Percentiles rank a stretch among this genome's conserved stretches.
phyloP scores from a whole-genome alignment of 106 monocot species.

The Acorus gramineus region DNA sequence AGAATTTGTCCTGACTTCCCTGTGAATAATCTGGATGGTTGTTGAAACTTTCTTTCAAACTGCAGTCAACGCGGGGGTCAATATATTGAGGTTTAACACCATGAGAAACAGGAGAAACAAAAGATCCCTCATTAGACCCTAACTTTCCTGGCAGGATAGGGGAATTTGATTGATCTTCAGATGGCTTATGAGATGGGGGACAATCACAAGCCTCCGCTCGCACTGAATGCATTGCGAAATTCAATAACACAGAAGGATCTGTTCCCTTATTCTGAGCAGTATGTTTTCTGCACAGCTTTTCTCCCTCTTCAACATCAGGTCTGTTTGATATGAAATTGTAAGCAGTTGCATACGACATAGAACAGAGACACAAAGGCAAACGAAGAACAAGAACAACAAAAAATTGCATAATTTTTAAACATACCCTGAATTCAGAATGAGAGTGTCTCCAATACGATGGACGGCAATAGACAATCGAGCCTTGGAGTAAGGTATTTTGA shows the following conservation, averaged over 20 bases:
- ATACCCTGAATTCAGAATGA: slow-evolving; percentile 94
- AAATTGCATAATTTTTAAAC: neutral
- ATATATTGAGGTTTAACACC: slow-evolving; percentile 28
- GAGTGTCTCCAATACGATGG: slow-evolving; percentile 88
- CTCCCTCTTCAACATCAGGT: slow-evolving; percentile 85
- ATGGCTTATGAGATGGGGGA: slow-evolving; percentile 59
- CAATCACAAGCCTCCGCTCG: slow-evolving; percentile 99
- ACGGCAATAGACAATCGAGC: slow-evolving; percentile 82
- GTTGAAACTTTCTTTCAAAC: slow-evolving; percentile 8
- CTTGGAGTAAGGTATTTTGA: slow-evolving; percentile 97
- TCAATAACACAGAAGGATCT: slow-evolving; percentile 75
- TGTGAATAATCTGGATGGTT: slow-evolving; percentile 16
- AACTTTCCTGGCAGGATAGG: slow-evolving; percentile 54
- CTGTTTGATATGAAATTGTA: slow-evolving; percentile 13
- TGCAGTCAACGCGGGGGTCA: slow-evolving; percentile 4
- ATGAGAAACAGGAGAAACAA: slow-evolving; percentile 28
- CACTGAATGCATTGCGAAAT: slow-evolving; percentile 97
- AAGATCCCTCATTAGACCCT: slow-evolving; percentile 25
- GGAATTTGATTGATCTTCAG: slow-evolving; percentile 29
- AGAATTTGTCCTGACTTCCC: slow-evolving; percentile 29
- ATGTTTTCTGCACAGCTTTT: slow-evolving; percentile 71
- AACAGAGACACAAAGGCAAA: neutral
- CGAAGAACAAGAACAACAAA: neutral
- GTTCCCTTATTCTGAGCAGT: slow-evolving; percentile 49
- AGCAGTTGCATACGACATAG: neutral